Conservation (phyloP, 2,329 filamentous ascomycete species). For the Fusarium annulatum region DNA sequence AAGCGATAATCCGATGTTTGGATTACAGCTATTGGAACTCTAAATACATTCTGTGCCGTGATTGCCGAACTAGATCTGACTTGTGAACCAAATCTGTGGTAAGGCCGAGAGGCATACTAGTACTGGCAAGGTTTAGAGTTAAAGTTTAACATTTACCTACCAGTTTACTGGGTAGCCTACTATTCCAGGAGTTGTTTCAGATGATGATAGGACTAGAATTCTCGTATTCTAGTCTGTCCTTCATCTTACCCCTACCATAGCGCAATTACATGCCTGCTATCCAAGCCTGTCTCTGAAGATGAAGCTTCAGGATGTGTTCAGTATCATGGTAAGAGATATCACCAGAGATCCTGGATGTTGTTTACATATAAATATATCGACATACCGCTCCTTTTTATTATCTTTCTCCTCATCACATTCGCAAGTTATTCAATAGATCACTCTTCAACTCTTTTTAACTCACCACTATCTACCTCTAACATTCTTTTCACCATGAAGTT, state of each 20-base stretch:
- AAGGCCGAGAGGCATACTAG: neutral
- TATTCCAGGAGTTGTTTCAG: neutral
- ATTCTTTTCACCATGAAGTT: neutral
- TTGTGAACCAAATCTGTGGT: neutral
- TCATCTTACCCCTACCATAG: neutral
- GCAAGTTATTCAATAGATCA: neutral
- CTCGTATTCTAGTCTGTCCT: neutral
- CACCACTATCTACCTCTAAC: too few species aligned
- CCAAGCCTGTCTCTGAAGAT: accelerated
- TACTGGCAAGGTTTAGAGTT: neutral
- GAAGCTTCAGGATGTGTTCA: neutral
- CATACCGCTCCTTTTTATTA: accelerated
- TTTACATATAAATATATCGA: neutral
- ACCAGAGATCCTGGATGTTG: accelerated
- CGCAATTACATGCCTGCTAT: neutral
- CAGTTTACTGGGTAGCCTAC: neutral
- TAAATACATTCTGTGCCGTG: neutral
- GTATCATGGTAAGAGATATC: neutral
- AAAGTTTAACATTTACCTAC: neutral
- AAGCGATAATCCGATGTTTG: accelerated
- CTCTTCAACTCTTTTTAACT: too few species aligned
- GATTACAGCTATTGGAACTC: neutral
- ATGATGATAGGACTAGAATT: neutral
- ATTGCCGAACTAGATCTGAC: neutral
- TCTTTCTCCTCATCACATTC: neutral